phyloP scores from a whole-genome alignment of 495 filamentous ascomycete genomes.

The Peziza echinospora region DNA sequence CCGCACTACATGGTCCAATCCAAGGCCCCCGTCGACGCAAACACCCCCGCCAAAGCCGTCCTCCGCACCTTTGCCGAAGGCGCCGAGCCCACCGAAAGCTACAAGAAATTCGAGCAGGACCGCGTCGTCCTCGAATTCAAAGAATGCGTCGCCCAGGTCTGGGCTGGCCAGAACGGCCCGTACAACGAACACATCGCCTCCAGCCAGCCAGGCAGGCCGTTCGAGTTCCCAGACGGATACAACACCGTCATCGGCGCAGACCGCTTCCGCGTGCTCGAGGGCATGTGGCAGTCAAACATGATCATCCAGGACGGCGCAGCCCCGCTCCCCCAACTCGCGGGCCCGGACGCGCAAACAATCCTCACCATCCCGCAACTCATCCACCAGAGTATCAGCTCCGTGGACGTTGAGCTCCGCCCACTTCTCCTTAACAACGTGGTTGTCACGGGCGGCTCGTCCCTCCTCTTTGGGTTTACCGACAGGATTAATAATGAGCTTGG shows the following conservation, averaged over 20 bases:
- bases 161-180: constrained; percentile 52
- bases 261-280: constrained; percentile 64
- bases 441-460: constrained; percentile 64
- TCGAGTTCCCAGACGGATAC: constrained; percentile 88
- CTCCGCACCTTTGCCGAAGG: constrained; percentile 42
- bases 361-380: constrained; percentile 47
- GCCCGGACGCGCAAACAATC: constrained; percentile 39
- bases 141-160: constrained; percentile 84
- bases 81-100: constrained; percentile 43
- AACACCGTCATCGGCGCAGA: constrained; percentile 85
- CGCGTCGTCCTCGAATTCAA: constrained; percentile 89
- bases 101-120: constrained; percentile 69
- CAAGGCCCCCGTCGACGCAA: constrained; percentile 76
- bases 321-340: constrained; percentile 34
- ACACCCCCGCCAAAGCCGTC: constrained; percentile 49
- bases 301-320: constrained; percentile 26
- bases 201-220: constrained; percentile 52
- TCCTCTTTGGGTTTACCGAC: constrained; percentile 78
- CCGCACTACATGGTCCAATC: constrained; percentile 72
- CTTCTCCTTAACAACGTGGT: constrained; percentile 73
- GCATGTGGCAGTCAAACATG: constrained; percentile 33
- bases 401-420: constrained; percentile 77
- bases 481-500: constrained; percentile 65
- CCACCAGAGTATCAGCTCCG: constrained; percentile 46
- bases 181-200: constrained; percentile 31